Evolutionary conservation across 345 rosid species (phyloP).

Genomic region (Atalantia buxifolia): DNA sequence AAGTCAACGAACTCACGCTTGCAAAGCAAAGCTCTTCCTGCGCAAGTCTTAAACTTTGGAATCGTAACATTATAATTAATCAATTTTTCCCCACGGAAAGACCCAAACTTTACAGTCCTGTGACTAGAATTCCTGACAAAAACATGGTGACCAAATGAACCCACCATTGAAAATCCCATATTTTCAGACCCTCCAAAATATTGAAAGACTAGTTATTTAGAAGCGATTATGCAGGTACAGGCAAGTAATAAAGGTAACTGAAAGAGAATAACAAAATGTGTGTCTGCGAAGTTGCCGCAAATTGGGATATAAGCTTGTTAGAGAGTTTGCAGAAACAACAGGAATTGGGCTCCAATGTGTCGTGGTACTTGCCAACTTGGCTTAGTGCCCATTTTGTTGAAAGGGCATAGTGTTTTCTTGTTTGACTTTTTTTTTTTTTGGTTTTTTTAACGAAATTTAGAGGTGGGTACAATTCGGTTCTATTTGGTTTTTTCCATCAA

Average conservation of each 20-base stretch:
- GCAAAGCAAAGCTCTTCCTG: constrained; percentile 30
- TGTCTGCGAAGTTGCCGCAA: neutral
- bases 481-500: too few species aligned
- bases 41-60: constrained; percentile 16
- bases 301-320: too few species aligned
- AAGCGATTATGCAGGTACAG: neutral
- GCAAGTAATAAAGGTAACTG: neutral
- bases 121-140: constrained; percentile 17
- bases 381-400: too few species aligned
- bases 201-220: too few species aligned
- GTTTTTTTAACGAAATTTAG: too few species aligned
- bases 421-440: too few species aligned
- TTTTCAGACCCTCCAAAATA: constrained; percentile 16
- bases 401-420: too few species aligned
- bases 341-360: too few species aligned
- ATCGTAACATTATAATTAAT: constrained; percentile 17
- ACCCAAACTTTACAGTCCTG: constrained; percentile 22
- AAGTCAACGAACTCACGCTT: constrained; percentile 39
- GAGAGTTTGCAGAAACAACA: too few species aligned
- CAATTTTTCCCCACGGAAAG: constrained; percentile 25
- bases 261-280: neutral
- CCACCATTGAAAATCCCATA: constrained; percentile 43
- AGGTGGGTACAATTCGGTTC: too few species aligned
- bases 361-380: too few species aligned
- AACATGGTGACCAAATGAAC: constrained; percentile 34